Evolutionary conservation across 352 stramenopile genomes (phyloP), one percentile per base, ranked within the genome.

Genomic region (Pythium rishiriense): DNA sequence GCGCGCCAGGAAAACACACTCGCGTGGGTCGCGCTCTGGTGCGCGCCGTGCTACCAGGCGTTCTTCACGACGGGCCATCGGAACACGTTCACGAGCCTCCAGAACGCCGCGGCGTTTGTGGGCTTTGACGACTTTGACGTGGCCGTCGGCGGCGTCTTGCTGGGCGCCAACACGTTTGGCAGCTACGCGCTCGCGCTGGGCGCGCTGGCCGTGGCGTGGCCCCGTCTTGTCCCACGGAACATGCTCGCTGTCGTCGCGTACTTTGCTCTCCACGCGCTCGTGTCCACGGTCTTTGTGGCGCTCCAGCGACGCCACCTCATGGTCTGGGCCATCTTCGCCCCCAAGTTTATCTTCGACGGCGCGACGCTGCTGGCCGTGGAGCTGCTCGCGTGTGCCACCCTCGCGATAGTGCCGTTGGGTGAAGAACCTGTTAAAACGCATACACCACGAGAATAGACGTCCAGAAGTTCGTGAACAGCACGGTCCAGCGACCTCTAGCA

Each of bases 241-340:
- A 45, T 50, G 29, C 48, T 74, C 43, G 19, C 53, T 5, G 50
- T 87, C 59, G 64, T 79, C 17, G 47, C 55, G 1, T 87, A 88
- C 39, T 91, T 85, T 49, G 57, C 72, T 24, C 72, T 91, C 6
- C 83, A 86, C 42, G 66, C 83, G 12, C 46, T 78, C 17, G 81
- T 91, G 31, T 96, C 88, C 43, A 93, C 78, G n/a, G 60, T 80
- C 17, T 97, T 96, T 73, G 88, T 95, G 19, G 83, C 76, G 11
- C 62, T 96, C 14, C 85, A 94, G 72, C 79, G 90, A 31, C 85
- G 91, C 19, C 91, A 97, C 65, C 74, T 97, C 43, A 97, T 97
- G 88, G 89, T 97, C 39, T 97, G 91, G 91, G 89, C 90, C 12
- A 96, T 97, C 54, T 97, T 97, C 68, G 90, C 91, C 3, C 90